Conservation (phyloP, 2,329 filamentous ascomycete genomes). For the Thielaviopsis populi region DNA sequence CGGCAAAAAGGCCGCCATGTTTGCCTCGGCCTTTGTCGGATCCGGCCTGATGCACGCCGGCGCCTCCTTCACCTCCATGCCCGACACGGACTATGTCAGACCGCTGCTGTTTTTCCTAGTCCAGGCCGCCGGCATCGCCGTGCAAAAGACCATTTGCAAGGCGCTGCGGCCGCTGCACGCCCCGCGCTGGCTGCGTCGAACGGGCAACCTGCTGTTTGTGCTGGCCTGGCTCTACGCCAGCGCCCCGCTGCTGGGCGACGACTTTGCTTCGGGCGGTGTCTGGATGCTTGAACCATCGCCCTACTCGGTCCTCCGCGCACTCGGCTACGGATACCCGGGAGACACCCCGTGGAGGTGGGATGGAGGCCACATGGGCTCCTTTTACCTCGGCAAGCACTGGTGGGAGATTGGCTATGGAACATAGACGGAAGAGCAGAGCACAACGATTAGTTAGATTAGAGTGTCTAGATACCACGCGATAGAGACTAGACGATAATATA, state of each 20-base stretch:
- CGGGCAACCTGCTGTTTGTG: conserved; percentile 47
- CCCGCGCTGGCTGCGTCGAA: conserved; percentile 33
- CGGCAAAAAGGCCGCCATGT: conserved; percentile 20
- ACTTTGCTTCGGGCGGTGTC: conserved; percentile 57
- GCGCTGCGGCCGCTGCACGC: conserved; percentile 20
- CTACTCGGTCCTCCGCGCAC: conserved; percentile 49
- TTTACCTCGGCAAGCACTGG: conserved; percentile 49
- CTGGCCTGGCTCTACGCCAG: conserved; percentile 55
- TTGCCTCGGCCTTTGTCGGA: conserved; percentile 43
- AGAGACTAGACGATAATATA: background rate
- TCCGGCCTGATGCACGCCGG: conserved; percentile 56
- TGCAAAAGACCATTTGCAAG: conserved; percentile 34
- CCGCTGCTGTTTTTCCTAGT: conserved; percentile 57
- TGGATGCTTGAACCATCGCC: conserved; percentile 79
- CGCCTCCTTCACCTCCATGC: conserved; percentile 53
- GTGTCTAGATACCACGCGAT: background rate
- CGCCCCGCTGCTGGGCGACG: conserved; percentile 51
- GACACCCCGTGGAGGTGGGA: conserved; percentile 57
- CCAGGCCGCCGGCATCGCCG: conserved; percentile 48
- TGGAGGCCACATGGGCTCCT: conserved; percentile 34
- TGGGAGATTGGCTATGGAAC: conserved; percentile 32
- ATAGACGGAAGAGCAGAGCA: background rate
- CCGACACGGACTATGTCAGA: conserved; percentile 33
- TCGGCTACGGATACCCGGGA: conserved; percentile 46
- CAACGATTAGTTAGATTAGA: background rate